Evolutionary conservation across 306 rosid genomes (phyloP), one percentile per base, ranked within the genome.

Genomic region (Dalbergia cultrata): DNA sequence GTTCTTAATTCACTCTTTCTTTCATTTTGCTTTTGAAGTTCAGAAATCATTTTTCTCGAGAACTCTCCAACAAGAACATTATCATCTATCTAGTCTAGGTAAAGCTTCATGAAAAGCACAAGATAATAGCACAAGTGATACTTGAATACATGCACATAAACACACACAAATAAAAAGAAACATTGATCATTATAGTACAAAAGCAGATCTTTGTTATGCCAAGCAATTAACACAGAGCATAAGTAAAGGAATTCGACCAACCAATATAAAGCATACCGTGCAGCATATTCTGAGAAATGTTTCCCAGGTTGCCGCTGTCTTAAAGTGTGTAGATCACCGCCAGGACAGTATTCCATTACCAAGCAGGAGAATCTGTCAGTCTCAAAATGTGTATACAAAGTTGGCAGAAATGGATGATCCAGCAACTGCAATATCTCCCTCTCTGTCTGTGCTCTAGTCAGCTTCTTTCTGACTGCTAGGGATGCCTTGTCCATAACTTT

Each of bases 401-500:
- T 95, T 44, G 99, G 99, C 50, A 95, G 93, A 86, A 95, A 95
- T 71, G 99, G 99, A 84, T 95, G 99, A 86, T 95, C 99, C 86
- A 95, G 94, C 85, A 91, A 88, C 89, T 95, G 99, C 84, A 95
- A 74, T 81, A 95, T 95, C 86, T 95, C 99, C 86, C 98, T 86
- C 76, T 95, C 99, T 10, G 99, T 95, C 87, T 95, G 99, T 72
- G 98, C 98, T 86, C 99, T 90, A 52, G 87, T 87, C 85, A 95
- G 85, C 92, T 95, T 95, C 92, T 95, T 95, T 89, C 99, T 88
- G 84, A 90, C 90, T 37, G 96, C 99, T 74, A 95, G 90, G 63
- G 99, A 95, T 72, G 98, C 96, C 86, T 95, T 95, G 85, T 95
- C 99, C 99, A 95, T 95, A 57, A 95, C 99, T 89, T 95, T 95